A percentile compares a stretch with the other conserved stretches of the same genome.
These are phyloP conservation scores for Chlamydomonas applanata DNA, from an alignment of 139 green algal species.

Conservation along the genomic window DNA sequence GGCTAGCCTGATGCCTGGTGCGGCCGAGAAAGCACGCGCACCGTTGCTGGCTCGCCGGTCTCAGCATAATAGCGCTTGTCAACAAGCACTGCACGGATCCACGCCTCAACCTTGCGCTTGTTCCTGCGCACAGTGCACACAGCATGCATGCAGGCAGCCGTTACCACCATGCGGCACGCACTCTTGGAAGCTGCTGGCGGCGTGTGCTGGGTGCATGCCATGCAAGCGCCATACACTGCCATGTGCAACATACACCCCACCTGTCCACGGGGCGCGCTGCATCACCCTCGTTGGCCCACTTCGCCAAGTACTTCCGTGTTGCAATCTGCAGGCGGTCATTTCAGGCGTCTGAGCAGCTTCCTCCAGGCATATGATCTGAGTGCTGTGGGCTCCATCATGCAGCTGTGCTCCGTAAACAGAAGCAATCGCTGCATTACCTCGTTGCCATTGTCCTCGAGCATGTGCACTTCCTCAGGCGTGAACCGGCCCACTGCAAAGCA, in stretches of 20 bases:
- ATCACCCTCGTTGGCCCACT: background rate
- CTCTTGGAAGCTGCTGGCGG: no score
- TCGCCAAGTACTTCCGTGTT: conserved; percentile 2
- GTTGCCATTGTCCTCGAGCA: conserved; percentile 17
- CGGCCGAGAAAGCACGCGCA: no score
- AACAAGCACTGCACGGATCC: conserved; percentile 3
- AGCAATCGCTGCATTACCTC: conserved; percentile 3
- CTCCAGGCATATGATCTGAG: conserved; percentile 11
- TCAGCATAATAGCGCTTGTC: conserved; percentile 12
- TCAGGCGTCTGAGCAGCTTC: background rate
- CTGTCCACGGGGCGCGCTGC: background rate
- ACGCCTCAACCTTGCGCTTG: background rate
- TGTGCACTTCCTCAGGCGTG: conserved; percentile 18
- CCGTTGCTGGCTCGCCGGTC: background rate
- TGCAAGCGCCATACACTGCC: no score
- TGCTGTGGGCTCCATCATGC: background rate
- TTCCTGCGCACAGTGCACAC: conserved; percentile 1
- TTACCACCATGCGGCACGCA: no score
- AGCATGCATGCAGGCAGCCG: no score
- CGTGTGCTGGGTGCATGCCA: no score
- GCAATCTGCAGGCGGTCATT: background rate
- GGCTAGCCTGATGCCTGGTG: background rate
- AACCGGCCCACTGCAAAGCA: conserved; percentile 27
- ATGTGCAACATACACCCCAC: background rate
- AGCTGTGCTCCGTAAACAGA: no score